These are phyloP conservation scores for Teratosphaeriaceae sp. DNA, from an alignment of 2,329 filamentous ascomycete genomes.

Conservation along the genomic window DNA sequence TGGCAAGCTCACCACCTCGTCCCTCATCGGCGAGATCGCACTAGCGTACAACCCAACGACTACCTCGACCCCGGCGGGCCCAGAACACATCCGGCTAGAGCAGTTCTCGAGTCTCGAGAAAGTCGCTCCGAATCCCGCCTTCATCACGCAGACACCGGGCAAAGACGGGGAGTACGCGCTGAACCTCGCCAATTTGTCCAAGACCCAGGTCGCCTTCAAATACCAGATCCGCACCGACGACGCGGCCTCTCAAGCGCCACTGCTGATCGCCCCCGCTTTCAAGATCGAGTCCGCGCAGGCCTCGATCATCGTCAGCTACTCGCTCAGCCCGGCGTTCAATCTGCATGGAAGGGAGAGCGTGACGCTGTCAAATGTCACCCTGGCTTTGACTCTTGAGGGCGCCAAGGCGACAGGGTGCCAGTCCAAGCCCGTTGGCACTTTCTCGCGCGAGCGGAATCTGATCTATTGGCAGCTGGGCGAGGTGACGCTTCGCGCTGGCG, in stretches of 20 bases:
- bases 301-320: constrained; percentile 79
- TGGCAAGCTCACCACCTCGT: constrained; percentile 62
- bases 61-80: constrained; percentile 35
- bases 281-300: constrained; percentile 78
- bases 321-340: constrained; percentile 66
- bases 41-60: constrained; percentile 66
- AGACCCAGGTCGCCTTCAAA: constrained; percentile 77
- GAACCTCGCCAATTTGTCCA: constrained; percentile 61
- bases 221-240: constrained; percentile 77
- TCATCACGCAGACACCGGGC: constrained; percentile 64
- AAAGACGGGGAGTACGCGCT: constrained; percentile 75
- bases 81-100: constrained; percentile 71
- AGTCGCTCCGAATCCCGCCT: constrained; percentile 88
- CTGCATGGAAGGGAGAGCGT: constrained; percentile 39
- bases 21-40: constrained; percentile 81
- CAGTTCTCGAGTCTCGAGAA: constrained; percentile 85
- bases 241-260: constrained; percentile 53
- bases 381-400: constrained; percentile 66
- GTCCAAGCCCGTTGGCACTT: constrained; percentile 73
- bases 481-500: constrained; percentile 56
- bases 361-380: constrained; percentile 65
- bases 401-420: constrained; percentile 59
- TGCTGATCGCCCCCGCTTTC: constrained; percentile 71
- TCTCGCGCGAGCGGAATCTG: constrained; percentile 66
- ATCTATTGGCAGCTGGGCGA: constrained; percentile 79